Evolutionary conservation across 768 basidiomycete genomes (phyloP), one percentile per base, ranked within the genome.

Genomic region (Lactarius trivialis): DNA sequence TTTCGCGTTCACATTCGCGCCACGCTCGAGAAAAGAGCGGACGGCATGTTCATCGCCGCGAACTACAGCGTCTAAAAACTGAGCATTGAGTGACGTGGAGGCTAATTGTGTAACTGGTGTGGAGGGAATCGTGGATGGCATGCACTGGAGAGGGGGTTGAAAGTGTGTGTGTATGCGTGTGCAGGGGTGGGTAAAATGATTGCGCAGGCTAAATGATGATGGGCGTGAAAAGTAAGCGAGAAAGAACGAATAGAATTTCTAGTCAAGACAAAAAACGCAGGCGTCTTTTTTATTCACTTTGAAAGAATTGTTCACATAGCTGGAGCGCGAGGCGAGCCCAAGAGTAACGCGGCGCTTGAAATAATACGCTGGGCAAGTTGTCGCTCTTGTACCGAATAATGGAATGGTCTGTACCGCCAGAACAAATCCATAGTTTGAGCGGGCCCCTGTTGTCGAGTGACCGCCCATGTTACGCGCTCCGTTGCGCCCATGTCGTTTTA

Each of bases 1-100:
- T 52, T 82, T 75, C 45, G 81, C 79, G 69, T 91, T 89, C 56
- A 89, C 78, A 71, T 89, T 85, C 8, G 86, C 86, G 45, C 85
- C 87, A 41, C 77, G 72, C 8, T 75, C 74, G 59, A 91, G 76
- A 48, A 84, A 81, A 55, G 74, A 77, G 24, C 73, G 76, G 19
- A 88, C 78, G 49, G 78, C 82, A 33, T 77, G 72, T 49, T 81
- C 76, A 68, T 84, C 80, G 53, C 85, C 89, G 51, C 73, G 74
- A 26, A 81, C 77, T 50, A 85, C 85, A 37, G 82, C 85, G 17
- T 68, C 66, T 21, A 71, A 58, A 41, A 73, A 56, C 21, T 45
- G 61, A 14, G 55, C 57, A 54, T 67, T 60, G 55, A 48, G 55
- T 17, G 43, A 37, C 26, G 58, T 9, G 17, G 57, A 15, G n/a